Evolutionary conservation across 176 grass and related monocot genomes (phyloP).

Genomic region (Phoenix roebelenii): DNA sequence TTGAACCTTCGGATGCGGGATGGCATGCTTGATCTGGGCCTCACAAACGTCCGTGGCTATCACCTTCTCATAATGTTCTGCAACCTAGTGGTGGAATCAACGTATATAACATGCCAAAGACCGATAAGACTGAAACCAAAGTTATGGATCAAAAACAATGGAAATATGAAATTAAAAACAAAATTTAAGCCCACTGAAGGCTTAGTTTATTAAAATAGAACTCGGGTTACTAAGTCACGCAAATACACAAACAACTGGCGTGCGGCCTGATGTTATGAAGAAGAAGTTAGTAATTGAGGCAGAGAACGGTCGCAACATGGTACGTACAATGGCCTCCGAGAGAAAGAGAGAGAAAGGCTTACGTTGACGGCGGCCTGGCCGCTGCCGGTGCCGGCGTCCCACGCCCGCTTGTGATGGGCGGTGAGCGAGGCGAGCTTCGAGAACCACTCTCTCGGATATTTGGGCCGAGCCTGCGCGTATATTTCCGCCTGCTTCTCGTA

Average conservation of each 20-base stretch:
- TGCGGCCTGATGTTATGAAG: too few species aligned
- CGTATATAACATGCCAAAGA: too few species aligned
- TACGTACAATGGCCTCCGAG: background rate
- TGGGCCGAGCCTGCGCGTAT: slow-evolving; percentile 10
- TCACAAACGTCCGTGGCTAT: slow-evolving; percentile 19
- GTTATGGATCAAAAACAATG: too few species aligned
- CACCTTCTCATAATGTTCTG: slow-evolving; percentile 37
- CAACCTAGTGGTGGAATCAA: slow-evolving; percentile 7
- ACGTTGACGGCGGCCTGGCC: slow-evolving; percentile 44
- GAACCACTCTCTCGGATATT: slow-evolving; percentile 28
- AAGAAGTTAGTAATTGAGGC: too few species aligned
- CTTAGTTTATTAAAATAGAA: too few species aligned
- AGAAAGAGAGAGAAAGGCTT: slow-evolving; percentile 9
- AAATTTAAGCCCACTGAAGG: too few species aligned
- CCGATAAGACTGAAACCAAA: too few species aligned
- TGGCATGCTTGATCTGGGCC: slow-evolving; percentile 24
- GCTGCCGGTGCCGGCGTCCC: slow-evolving; percentile 51
- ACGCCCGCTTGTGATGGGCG: slow-evolving; percentile 25
- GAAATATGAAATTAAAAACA: too few species aligned
- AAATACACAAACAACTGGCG: too few species aligned
- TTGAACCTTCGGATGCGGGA: slow-evolving; percentile 23
- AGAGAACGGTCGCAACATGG: too few species aligned
- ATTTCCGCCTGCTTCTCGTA: slow-evolving; percentile 9
- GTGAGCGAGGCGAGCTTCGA: slow-evolving; percentile 27
- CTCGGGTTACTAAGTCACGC: too few species aligned